Evolutionary conservation across 1,139 yeast species (phyloP).

Genomic region (Debaryomycetaceae sp.): DNA sequence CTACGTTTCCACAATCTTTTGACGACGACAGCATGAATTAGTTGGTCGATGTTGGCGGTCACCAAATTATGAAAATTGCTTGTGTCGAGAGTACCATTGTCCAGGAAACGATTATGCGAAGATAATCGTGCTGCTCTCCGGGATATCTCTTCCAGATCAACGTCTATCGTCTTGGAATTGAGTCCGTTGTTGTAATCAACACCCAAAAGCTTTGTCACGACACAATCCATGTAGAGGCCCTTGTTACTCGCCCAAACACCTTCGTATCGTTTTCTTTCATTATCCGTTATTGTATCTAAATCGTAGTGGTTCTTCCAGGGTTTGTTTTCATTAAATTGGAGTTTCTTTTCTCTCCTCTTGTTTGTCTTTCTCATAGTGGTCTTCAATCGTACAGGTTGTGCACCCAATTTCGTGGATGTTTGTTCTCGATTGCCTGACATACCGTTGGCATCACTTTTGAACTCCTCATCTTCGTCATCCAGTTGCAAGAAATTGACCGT

Average conservation of each 20-base stretch:
- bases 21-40: constrained; percentile 67
- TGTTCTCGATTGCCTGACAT: constrained; percentile 7
- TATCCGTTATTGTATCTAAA: constrained; percentile 56
- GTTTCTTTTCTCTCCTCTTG: constrained; percentile 37
- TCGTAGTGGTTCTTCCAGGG: constrained; percentile 92
- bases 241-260: constrained; percentile 91
- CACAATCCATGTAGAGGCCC: constrained; percentile 55
- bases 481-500: constrained; percentile 12
- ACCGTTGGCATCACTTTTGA: constrained; percentile 2
- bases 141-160: constrained; percentile 9
- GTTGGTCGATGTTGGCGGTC: constrained; percentile 32
- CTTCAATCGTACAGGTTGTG: constrained; percentile 43
- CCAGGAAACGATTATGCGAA: constrained; percentile 9
- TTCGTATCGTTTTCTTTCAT: constrained; percentile 83
- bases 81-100: neutral
- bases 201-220: constrained; percentile 33
- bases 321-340: constrained; percentile 76
- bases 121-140: constrained; percentile 16
- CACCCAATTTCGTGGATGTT: constrained; percentile 13
- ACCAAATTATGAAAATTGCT: constrained; percentile 29
- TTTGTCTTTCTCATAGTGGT: constrained; percentile 69
- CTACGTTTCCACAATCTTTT: constrained; percentile 79
- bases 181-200: constrained; percentile 23
- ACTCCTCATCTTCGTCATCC: constrained; percentile 13
- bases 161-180: constrained; percentile 3